Evolutionary conservation across 106 monocot genomes (phyloP).

Genomic region (Dactylorhiza incarnata): DNA sequence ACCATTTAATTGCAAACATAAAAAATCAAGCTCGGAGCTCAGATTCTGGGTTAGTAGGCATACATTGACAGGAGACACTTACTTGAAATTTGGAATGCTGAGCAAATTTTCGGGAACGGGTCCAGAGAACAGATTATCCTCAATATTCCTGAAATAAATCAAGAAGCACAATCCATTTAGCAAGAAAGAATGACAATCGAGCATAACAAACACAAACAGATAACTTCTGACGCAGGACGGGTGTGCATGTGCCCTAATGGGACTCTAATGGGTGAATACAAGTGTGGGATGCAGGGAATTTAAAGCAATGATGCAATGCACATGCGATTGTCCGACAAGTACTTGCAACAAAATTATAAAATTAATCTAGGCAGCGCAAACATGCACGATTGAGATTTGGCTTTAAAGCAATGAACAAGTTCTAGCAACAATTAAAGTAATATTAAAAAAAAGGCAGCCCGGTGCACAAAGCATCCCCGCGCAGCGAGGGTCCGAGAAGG

Average conservation of each 20-base stretch:
- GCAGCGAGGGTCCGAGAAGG: too few species aligned
- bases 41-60: background rate
- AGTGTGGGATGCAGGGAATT: too few species aligned
- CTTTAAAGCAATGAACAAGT: too few species aligned
- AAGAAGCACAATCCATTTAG: constrained; percentile 6
- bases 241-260: too few species aligned
- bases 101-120: constrained; percentile 63
- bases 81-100: constrained; percentile 74
- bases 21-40: background rate
- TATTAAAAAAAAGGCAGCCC: too few species aligned
- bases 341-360: background rate
- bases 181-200: background rate
- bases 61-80: constrained; percentile 10
- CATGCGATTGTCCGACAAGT: background rate
- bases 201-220: too few species aligned
- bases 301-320: too few species aligned
- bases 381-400: too few species aligned
- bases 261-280: too few species aligned
- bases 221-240: background rate
- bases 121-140: constrained; percentile 83
- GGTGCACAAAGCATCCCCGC: too few species aligned
- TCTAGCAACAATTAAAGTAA: too few species aligned
- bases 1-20: constrained; percentile 5
- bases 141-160: constrained; percentile 64
- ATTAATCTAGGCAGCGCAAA: too few species aligned